Evolutionary conservation across 306 rosid genomes (phyloP).

Genomic region (Luffa acutangula): DNA sequence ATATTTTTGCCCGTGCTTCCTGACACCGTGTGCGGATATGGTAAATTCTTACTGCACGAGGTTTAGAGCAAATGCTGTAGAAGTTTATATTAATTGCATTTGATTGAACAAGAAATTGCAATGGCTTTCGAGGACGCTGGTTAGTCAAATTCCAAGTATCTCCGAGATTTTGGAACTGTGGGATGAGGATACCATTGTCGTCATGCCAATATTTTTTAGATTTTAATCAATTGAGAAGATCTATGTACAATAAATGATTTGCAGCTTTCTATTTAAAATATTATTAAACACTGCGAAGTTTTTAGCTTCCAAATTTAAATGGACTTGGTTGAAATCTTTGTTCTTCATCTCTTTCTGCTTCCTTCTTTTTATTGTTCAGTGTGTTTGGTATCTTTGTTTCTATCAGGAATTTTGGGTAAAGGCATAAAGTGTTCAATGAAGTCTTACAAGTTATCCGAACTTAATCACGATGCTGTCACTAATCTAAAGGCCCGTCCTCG

Average conservation of each 20-base stretch:
- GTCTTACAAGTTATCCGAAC: conserved; percentile 66
- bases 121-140: neutral
- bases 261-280: neutral
- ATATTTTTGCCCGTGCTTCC: neutral
- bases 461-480: conserved; percentile 42
- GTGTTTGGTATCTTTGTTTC: conserved; percentile 1
- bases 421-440: conserved; percentile 52
- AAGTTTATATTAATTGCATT: neutral
- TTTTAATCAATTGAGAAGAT: neutral
- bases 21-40: neutral
- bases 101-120: neutral
- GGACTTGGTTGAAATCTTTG: neutral
- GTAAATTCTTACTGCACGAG: neutral
- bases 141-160: neutral
- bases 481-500: conserved; percentile 86
- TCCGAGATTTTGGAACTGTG: neutral
- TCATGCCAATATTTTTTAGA: neutral
- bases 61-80: neutral
- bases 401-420: conserved; percentile 22
- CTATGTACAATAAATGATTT: neutral
- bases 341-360: neutral
- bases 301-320: neutral
- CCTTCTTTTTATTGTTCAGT: neutral
- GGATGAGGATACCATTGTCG: neutral
- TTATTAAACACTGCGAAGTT: neutral